Base-by-base conservation (phyloP, 345 rosid species). In the Euphorbia tirucalli region DNA sequence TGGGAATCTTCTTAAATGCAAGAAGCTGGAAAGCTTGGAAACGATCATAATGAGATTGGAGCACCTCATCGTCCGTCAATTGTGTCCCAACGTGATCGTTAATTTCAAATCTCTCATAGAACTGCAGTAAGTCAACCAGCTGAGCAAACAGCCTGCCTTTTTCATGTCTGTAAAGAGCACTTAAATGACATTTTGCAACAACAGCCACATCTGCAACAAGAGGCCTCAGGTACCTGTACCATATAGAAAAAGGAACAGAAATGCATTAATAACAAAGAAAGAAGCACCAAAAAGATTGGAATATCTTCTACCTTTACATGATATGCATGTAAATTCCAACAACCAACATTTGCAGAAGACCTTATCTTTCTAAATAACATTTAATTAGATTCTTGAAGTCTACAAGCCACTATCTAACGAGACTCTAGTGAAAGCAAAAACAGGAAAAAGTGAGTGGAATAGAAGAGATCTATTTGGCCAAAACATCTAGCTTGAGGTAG, bases 41-140 rank as follows among this genome's bases (percentile, higher is more conserved):
- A 24, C 88, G 89, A 37, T 92, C 96, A 73, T 95, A 95, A 84
- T 95, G 99, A 79, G 82, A 79, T 68, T 84, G 93, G 52, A 95
- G 91, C 79, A 93, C 91, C 83, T 95, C 97, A 78, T 92, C 99
- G 79, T 95, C 99, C 22, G 87, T 87, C 78, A 95, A 78, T 63
- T 95, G 99, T 61, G 96, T 95, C 39, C 99, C 99, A 73, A 84
- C 88, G 71, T 92, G 97, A 80, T 95, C 99, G 78, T 95, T 90
- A 63, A 95, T 95, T 88, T 95, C 99, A 85, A 95, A 95, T 79
- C 93, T 90, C 83, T 95, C 99, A 66, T 95, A 95, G 74, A 90
- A 92, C 80, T 95, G 99, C 67, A 95, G 81, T 73, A 95, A 87
- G 83, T 95, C 99, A 70, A 92, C 99, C 73, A 95, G 84, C 46